A percentile compares a stretch with the other conserved stretches of the same genome.
Conservation (phyloP, 139 green algal species). For the Zygnema cylindricum region DNA sequence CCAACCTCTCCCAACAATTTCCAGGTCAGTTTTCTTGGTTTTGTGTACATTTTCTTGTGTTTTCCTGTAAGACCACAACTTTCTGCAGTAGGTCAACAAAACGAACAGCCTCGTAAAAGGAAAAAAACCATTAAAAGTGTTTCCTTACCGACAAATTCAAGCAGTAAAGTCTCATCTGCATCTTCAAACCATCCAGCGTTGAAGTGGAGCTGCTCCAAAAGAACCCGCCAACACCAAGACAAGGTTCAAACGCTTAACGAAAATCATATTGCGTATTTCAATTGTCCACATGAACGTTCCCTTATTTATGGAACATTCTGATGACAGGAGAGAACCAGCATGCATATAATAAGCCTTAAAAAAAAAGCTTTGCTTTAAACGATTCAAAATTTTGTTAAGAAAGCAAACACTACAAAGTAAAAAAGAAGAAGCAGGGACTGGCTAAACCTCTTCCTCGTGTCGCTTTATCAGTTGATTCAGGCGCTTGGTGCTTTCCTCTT, state of each 20-base stretch:
- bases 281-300: too few species aligned
- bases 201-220: conserved; percentile 10
- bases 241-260: too few species aligned
- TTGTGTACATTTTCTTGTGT: too few species aligned
- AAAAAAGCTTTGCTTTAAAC: conserved; percentile 4
- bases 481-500: background rate
- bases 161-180: conserved; percentile 2
- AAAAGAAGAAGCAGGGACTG: background rate
- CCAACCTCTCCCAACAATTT: background rate
- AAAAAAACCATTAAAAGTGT: too few species aligned
- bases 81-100: too few species aligned
- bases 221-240: background rate
- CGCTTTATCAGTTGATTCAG: background rate
- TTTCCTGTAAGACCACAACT: too few species aligned
- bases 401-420: background rate
- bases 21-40: too few species aligned
- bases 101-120: too few species aligned
- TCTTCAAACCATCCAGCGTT: conserved; percentile 24
- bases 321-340: too few species aligned
- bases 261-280: too few species aligned
- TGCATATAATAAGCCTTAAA: conserved; percentile 5
- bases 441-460: conserved; percentile 40
- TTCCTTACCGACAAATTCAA: conserved; percentile 20
- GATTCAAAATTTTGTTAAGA: background rate
- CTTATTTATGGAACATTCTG: too few species aligned